Conservation (phyloP, 768 basidiomycete genomes). For the Lactarius sanguifluus region DNA sequence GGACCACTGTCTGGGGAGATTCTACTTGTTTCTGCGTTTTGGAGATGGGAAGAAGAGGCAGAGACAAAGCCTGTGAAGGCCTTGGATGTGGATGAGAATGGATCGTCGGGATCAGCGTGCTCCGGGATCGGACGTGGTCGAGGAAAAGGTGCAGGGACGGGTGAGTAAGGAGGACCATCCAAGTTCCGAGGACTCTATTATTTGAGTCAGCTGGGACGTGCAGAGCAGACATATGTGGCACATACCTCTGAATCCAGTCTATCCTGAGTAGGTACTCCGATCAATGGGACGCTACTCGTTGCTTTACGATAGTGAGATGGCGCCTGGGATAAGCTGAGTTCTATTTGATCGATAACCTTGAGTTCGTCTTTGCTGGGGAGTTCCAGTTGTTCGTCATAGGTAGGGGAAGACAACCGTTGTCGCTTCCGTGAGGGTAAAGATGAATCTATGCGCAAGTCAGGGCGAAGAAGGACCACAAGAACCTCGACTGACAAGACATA, state of each 20-base stretch:
- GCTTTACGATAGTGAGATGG: background rate
- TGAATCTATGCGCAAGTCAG: conserved; percentile 24
- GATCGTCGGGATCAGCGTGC: conserved; percentile 16
- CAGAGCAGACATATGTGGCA: background rate
- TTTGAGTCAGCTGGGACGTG: background rate
- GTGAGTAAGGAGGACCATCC: background rate
- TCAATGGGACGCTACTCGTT: background rate
- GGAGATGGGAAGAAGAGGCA: background rate
- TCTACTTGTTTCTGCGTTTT: background rate
- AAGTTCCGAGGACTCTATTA: background rate
- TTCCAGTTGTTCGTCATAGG: conserved; percentile 47
- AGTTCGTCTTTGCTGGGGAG: conserved; percentile 45
- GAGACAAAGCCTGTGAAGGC: conserved; percentile 5
- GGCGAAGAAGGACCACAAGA: background rate
- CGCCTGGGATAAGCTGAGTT: conserved; percentile 17
- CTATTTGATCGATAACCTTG: conserved; percentile 5
- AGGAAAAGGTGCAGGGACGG: background rate
- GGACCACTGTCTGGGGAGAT: background rate
- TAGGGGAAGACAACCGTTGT: conserved; percentile 61
- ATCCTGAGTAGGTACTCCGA: conserved; percentile 5
- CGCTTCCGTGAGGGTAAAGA: conserved; percentile 54
- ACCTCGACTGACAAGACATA: conserved; percentile 13
- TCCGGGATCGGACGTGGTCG: background rate
- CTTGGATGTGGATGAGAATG: conserved; percentile 17
- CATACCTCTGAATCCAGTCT: conserved; percentile 1